Base-by-base conservation (phyloP, 2,329 filamentous ascomycete species). In the Tolypocladium album region DNA sequence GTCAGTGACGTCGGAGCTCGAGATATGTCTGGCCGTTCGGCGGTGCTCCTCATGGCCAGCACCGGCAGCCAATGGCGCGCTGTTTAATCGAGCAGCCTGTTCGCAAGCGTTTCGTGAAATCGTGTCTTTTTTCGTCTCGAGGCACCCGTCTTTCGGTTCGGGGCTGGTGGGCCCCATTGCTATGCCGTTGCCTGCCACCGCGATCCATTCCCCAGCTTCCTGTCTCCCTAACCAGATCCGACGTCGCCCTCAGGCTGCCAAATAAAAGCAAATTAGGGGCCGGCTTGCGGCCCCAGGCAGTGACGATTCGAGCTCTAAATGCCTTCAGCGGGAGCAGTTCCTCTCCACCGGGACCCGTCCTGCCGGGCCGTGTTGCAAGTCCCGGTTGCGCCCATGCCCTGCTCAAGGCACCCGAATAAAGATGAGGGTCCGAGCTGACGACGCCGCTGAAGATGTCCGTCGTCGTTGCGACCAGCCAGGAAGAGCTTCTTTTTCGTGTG, bases 81-180 rank as follows among this genome's bases (percentile, higher is more conserved):
- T 34, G 56, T 27, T 67, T 68, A 68, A 70, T 70, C 50, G 58
- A 62, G 68, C 65, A 70, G 68, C 68, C 68, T 70, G 61, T 53
- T 55, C 60, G 40, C 42, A 57, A 62, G 50, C 47, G 27, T 36
- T 31, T 15, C 4, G 27, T 12, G 42, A 24, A 45, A 12, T 22
- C 4, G 17, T 20, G 31, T 52, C 27, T n/a, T n/a, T 20, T 34
- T 36, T 3, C 3, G 63, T 62, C 63, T 56, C 67, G 69, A 71
- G 69, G 69, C 69, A 71, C 61, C 69, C 63, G 60, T 60, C 67
- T 71, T 70, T n/a, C 8, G 8, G 17, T 3, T 34, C 6, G 8
- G 12, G 27, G n/a, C 27, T 52, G 47, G 47, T 34, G 47, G 47
- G 27, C 27, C 47, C 47, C 27, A 5, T 31, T 11, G 47, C 17